Evolutionary conservation across 768 basidiomycete species (phyloP).

Genomic region (Favolaschia claudopus): DNA sequence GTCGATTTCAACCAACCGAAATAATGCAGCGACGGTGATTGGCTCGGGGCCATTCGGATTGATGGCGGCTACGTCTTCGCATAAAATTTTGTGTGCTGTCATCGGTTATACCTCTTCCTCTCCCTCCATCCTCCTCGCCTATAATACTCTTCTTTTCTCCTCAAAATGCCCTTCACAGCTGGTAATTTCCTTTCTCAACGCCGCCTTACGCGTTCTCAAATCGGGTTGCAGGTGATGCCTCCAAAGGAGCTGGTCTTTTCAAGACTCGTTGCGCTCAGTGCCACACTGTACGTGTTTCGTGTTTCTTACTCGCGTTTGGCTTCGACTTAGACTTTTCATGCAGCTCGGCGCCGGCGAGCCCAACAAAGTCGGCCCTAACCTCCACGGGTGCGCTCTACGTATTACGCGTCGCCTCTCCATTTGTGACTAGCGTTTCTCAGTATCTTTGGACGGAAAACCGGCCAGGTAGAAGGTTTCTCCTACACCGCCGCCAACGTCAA

Average conservation of each 20-base stretch:
- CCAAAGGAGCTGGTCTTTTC: conserved; percentile 94
- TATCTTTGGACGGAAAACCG: conserved; percentile 86
- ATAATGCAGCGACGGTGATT: not conserved
- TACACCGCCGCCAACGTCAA: conserved; percentile 96
- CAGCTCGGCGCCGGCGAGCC: conserved; percentile 70
- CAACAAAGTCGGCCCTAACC: conserved; percentile 95
- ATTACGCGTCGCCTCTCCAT: not conserved
- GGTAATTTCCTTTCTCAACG: not conserved
- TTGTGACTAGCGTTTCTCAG: conserved; percentile 44
- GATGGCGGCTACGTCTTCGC: too few species aligned
- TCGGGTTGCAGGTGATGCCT: conserved; percentile 70
- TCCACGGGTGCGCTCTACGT: conserved; percentile 75
- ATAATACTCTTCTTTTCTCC: not conserved
- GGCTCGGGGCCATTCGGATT: not conserved
- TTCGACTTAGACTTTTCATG: not conserved
- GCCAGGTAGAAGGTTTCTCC: conserved; percentile 84
- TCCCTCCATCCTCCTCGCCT: not conserved
- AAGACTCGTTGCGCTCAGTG: conserved; percentile 96
- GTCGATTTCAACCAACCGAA: not conserved
- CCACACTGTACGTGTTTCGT: conserved; percentile 64
- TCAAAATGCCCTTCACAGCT: conserved; percentile 17
- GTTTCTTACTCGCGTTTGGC: not conserved
- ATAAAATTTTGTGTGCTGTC: too few species aligned
- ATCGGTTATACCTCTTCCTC: not conserved
- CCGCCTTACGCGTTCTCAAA: not conserved